Conservation (phyloP, 2,329 filamentous ascomycete species). For the Pseudonectria buxi region DNA sequence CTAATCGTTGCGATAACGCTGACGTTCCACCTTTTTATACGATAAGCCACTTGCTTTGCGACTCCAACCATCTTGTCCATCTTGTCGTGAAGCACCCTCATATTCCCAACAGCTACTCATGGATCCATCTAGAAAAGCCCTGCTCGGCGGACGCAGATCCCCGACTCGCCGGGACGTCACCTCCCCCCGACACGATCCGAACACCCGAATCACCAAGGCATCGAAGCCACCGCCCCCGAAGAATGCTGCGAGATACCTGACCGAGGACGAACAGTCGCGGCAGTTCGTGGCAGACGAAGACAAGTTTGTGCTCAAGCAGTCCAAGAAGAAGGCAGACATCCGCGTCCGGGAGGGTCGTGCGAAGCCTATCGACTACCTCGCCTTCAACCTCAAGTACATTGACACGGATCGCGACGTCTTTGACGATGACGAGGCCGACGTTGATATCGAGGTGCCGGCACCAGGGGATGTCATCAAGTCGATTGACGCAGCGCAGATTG, state of each 20-base stretch:
- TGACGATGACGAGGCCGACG: conserved; percentile 73
- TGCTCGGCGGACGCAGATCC: conserved; percentile 44
- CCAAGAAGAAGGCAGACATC: conserved; percentile 96
- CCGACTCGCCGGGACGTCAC: conserved; percentile 42
- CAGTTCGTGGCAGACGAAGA: conserved; percentile 93
- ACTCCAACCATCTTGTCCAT: conserved; percentile 1
- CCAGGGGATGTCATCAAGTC: conserved; percentile 76
- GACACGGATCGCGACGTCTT: conserved; percentile 79
- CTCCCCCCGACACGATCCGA: conserved; percentile 48
- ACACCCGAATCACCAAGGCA: conserved; percentile 50
- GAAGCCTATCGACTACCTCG: conserved; percentile 87
- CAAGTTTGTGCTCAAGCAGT: conserved; percentile 89
- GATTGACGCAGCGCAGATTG: conserved; percentile 59
- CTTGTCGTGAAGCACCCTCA: not conserved
- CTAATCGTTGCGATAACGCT: too few species aligned
- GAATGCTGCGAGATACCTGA: conserved; percentile 43
- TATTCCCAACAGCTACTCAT: conserved; percentile 26
- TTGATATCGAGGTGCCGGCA: conserved; percentile 67
- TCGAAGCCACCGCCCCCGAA: conserved; percentile 21
- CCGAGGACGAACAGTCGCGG: conserved; percentile 69
- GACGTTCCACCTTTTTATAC: too few species aligned
- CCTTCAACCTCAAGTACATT: conserved; percentile 82
- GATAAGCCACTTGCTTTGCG: too few species aligned
- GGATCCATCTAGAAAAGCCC: conserved; percentile 49
- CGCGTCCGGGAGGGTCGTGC: conserved; percentile 86